Conservation (phyloP, 768 basidiomycete genomes). For the Lanmaoa rubissima region DNA sequence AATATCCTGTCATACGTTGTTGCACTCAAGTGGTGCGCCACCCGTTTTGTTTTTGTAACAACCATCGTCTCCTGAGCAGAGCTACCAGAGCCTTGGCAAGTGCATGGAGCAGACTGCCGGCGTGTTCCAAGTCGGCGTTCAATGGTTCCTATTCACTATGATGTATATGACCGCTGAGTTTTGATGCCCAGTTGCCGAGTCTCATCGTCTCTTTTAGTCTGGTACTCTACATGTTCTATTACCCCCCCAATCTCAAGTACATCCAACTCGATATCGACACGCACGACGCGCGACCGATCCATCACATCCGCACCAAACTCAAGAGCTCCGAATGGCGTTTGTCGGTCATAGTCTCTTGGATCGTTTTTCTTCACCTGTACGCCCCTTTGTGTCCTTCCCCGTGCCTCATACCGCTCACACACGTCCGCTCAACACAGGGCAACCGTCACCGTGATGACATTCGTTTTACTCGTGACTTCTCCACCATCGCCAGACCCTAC, state of each 20-base stretch:
- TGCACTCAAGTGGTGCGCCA: conserved; percentile 71
- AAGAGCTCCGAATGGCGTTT: conserved; percentile 72
- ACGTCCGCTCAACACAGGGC: neutral
- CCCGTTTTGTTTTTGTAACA: neutral
- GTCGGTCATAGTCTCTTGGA: conserved; percentile 74
- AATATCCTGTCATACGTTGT: conserved; percentile 80
- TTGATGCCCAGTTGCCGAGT: neutral
- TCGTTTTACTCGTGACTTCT: conserved; percentile 54
- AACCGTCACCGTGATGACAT: conserved; percentile 57
- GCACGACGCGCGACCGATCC: conserved; percentile 41
- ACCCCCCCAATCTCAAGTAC: conserved; percentile 82
- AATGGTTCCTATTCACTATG: conserved; percentile 82
- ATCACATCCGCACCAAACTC: conserved; percentile 45
- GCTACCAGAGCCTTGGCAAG: conserved; percentile 54
- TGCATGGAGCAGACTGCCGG: conserved; percentile 84
- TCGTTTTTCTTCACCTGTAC: conserved; percentile 72
- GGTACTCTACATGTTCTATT: conserved; percentile 89
- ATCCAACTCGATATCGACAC: conserved; percentile 41
- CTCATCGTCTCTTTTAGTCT: conserved; percentile 48
- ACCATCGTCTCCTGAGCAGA: neutral
- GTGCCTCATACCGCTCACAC: neutral
- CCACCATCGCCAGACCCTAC: conserved; percentile 36
- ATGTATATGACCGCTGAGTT: conserved; percentile 55
- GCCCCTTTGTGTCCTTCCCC: conserved; percentile 23
- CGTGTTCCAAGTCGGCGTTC: conserved; percentile 74